A percentile compares a stretch with the other conserved stretches of the same genome.
These are phyloP conservation scores for Tolypocladium capitatum DNA, from an alignment of 2,329 filamentous ascomycete genomes.

Conservation along the genomic window DNA sequence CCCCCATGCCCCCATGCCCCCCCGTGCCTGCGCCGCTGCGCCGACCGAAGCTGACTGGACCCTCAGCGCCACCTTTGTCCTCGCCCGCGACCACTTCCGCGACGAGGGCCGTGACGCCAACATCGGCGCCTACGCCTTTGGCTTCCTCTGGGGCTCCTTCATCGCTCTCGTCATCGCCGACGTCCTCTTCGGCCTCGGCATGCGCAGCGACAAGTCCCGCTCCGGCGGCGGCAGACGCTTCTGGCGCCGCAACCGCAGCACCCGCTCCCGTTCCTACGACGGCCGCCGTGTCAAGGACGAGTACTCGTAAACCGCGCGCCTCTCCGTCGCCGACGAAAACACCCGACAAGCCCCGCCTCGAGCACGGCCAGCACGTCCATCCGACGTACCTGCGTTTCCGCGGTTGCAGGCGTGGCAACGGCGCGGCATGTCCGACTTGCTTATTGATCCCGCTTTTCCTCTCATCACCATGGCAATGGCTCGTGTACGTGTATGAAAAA, in stretches of 20 bases:
- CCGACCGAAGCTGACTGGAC: neutral
- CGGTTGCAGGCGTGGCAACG: neutral
- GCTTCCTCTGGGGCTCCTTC: conserved; percentile 64
- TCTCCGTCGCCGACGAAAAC: neutral
- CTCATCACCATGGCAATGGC: neutral
- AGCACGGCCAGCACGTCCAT: neutral
- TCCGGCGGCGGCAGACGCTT: conserved; percentile 14
- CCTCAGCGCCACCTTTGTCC: conserved; percentile 45
- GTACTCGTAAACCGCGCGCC: conserved; percentile 34
- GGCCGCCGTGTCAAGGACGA: conserved; percentile 56
- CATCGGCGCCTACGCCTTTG: conserved; percentile 58
- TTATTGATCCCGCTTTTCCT: neutral
- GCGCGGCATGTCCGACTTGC: neutral
- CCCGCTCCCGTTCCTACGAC: conserved; percentile 25
- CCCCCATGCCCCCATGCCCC: too few relatives aligned
- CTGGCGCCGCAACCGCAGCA: conserved; percentile 17
- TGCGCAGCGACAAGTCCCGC: conserved; percentile 32
- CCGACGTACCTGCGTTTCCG: neutral
- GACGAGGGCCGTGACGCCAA: conserved; percentile 39
- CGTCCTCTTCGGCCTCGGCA: conserved; percentile 53
- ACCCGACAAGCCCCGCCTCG: neutral
- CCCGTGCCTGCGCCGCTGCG: too few relatives aligned
- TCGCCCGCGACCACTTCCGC: conserved; percentile 54
- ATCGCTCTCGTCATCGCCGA: conserved; percentile 52
- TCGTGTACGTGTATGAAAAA: neutral